These are phyloP conservation scores for Naganishia vaughanmartiniae DNA, from an alignment of 768 basidiomycete species.

Conservation along the genomic window DNA sequence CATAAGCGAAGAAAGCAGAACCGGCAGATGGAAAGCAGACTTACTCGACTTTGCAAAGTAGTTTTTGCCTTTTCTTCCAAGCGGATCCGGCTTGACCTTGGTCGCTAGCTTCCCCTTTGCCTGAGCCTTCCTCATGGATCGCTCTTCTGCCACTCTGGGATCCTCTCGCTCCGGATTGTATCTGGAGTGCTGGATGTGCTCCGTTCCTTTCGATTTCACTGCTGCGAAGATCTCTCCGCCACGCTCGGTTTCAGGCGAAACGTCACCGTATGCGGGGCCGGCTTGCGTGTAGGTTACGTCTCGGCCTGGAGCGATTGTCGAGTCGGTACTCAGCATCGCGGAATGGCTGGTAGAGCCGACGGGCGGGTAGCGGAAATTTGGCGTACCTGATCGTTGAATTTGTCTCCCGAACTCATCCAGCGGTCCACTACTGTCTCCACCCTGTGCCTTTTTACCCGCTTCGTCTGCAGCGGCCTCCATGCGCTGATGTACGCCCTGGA, in stretches of 20 bases:
- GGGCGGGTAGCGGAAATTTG: neutral
- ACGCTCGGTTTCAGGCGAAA: neutral
- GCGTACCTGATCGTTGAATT: conserved; percentile 12
- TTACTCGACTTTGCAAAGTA: conserved; percentile 22
- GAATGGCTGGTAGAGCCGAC: neutral
- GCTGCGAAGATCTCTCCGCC: neutral
- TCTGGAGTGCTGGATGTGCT: neutral
- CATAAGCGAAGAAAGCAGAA: too few relatives aligned
- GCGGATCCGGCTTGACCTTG: conserved; percentile 2
- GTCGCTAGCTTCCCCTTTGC: conserved; percentile 16
- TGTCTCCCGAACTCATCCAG: conserved; percentile 18
- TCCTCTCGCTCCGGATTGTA: conserved; percentile 17
- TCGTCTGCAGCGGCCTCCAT: conserved; percentile 8
- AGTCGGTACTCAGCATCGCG: conserved; percentile 24
- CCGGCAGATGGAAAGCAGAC: neutral
- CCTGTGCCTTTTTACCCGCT: neutral
- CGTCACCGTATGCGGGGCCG: neutral
- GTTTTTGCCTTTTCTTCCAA: neutral
- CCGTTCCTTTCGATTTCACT: conserved; percentile 5
- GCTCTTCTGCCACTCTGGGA: conserved; percentile 2
- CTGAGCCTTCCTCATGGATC: conserved; percentile 6
- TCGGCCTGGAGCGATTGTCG: conserved; percentile 4
- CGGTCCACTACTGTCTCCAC: neutral
- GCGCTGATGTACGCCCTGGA: conserved; percentile 16
- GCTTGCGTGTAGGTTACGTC: neutral